Evolutionary conservation across 768 basidiomycete genomes (phyloP).

Genomic region (Paxillus involutus): DNA sequence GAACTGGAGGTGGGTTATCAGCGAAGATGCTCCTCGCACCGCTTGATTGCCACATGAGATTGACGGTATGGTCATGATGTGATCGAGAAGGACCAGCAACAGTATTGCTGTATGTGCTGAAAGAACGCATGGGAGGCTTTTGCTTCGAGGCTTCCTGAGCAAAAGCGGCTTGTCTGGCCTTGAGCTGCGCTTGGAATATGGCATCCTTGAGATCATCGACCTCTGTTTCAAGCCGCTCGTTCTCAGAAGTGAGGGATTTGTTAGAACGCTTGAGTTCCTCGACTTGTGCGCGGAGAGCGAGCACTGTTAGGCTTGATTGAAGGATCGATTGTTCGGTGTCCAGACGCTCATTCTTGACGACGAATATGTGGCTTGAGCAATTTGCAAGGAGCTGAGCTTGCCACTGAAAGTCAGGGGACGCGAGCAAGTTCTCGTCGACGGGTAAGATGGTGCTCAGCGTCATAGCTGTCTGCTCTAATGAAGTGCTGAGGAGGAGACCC

Average conservation of each 20-base stretch:
- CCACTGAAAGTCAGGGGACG: constrained; percentile 52
- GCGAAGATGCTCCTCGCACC: constrained; percentile 22
- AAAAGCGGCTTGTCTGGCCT: neutral
- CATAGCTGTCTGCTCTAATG: constrained; percentile 40
- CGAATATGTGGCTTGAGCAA: constrained; percentile 58
- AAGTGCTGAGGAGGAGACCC: constrained; percentile 54
- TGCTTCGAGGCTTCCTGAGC: neutral
- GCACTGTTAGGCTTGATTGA: constrained; percentile 49
- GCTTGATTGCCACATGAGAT: neutral
- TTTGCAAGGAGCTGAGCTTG: constrained; percentile 62
- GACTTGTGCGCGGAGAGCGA: constrained; percentile 42
- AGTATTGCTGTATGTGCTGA: constrained; percentile 16
- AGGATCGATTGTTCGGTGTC: constrained; percentile 38
- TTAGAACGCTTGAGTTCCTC: constrained; percentile 37
- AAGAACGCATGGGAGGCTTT: neutral
- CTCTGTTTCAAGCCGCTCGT: constrained; percentile 26
- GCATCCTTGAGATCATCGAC: constrained; percentile 11
- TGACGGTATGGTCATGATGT: neutral
- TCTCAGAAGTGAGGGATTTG: constrained; percentile 22
- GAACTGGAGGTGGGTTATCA: constrained; percentile 25
- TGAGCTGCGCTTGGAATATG: constrained; percentile 14
- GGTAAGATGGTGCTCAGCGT: constrained; percentile 49
- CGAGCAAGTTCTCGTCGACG: constrained; percentile 45
- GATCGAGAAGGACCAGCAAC: constrained; percentile 23
- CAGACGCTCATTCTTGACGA: constrained; percentile 28